Base-by-base conservation (phyloP, 1,139 yeast genomes). In the Pichia kudriavzevii region DNA sequence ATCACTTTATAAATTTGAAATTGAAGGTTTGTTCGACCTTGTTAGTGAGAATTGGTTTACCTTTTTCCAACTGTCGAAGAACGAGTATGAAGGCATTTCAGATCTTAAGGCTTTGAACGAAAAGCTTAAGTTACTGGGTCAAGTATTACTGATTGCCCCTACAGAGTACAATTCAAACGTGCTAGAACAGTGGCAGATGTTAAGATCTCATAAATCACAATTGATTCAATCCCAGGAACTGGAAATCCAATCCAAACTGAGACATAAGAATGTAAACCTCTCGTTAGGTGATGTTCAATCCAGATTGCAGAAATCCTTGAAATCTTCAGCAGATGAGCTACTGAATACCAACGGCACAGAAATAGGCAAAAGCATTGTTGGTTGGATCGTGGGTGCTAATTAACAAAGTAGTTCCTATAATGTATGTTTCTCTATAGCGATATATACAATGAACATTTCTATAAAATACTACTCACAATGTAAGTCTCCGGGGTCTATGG, bases 31-130 rank as follows among this genome's bases (percentile, higher is more conserved):
- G 4, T 41, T 32, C 23, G 27, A 29, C 4, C 43, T 72, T 22
- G 55, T 55, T 5, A 43, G 59, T 31, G 63, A 62, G n/a, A 50
- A 61, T 35, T 78, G 87, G 84, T 60, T 70, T 30, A 68, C 79
- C 1, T 69, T 77, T 38, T 76, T 74, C 47, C 84, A 78, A 49
- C 72, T 77, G 6, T 78, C 64, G 52, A 38, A 60, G 56, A 32
- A 57, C 52, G 42, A 55, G 14, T 49, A 42, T 30, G 42, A 23
- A 53, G 58, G 12, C 45, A 54, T 20, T 12, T 8, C 26, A 8
- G 35, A 26, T n/a, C 17, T 26, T n/a, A 21, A 36, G 36, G 15
- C 31, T 6, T 55, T 56, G 21, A 50, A 55, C 10, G 58, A 64
- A 31, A 83, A 79, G 49, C 50, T 77, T 41, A 65, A 64, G 13